Conservation (phyloP, 1,284 basidiomycete genomes). For the Cutaneotrichosporon sp. region DNA sequence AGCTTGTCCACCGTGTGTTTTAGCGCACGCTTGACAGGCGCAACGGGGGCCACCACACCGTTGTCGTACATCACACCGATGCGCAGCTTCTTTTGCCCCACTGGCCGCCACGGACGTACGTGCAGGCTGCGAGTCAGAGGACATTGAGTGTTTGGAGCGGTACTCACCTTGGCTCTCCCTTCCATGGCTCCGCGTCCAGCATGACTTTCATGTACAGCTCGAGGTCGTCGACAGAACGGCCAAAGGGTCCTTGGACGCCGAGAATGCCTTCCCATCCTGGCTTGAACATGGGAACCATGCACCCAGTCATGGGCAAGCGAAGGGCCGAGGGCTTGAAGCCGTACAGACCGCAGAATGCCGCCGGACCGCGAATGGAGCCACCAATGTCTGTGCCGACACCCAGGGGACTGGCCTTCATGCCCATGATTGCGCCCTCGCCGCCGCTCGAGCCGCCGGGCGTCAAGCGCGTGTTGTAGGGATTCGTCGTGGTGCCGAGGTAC, state of each 20-base stretch:
- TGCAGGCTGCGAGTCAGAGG: background rate
- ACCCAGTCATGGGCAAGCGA: constrained; percentile 38
- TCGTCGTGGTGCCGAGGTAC: constrained; percentile 41
- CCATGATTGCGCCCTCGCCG: constrained; percentile 49
- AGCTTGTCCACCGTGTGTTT: constrained; percentile 30
- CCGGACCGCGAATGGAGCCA: constrained; percentile 37
- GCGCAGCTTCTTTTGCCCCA: constrained; percentile 38
- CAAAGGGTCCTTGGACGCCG: constrained; percentile 38
- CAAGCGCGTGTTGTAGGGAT: constrained; percentile 45
- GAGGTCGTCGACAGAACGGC: constrained; percentile 37
- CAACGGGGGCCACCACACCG: constrained; percentile 42
- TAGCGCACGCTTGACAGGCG: constrained; percentile 44
- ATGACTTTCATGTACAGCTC: constrained; percentile 38
- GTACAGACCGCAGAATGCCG: constrained; percentile 38
- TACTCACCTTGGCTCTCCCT: constrained; percentile 25
- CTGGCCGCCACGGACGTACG: constrained; percentile 24
- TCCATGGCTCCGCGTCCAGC: constrained; percentile 35
- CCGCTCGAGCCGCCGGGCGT: constrained; percentile 47
- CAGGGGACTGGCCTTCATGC: constrained; percentile 29
- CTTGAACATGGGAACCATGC: constrained; percentile 16
- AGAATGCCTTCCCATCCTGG: constrained; percentile 34
- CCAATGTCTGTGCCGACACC: constrained; percentile 49
- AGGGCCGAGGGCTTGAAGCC: constrained; percentile 40
- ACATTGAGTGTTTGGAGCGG: background rate
- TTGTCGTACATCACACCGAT: constrained; percentile 48